phyloP scores from a whole-genome alignment of 2,329 filamentous ascomycete species.

The Sporothrix brasiliensis region DNA sequence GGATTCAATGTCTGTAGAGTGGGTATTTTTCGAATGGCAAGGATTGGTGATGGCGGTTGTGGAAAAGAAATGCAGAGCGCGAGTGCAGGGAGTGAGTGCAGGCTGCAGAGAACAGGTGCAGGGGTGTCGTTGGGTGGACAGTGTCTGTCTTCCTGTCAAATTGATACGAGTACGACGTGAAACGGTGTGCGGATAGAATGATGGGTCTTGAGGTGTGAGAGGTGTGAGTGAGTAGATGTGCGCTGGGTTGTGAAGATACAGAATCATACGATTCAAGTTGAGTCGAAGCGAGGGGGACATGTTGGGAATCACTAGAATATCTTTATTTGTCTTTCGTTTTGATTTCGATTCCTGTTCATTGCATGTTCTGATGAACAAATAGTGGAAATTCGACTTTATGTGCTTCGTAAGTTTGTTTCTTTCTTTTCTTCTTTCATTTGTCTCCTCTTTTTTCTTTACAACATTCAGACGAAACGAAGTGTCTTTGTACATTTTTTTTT shows the following conservation, averaged over 20 bases:
- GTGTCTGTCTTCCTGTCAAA: background rate
- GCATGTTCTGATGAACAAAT: background rate
- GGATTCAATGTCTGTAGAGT: background rate
- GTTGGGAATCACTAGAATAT: no score
- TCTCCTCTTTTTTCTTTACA: background rate
- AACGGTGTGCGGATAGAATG: background rate
- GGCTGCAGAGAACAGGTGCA: background rate
- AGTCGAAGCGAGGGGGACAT: no score
- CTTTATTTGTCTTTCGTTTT: background rate
- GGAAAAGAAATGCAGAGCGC: background rate
- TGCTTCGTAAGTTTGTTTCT: background rate
- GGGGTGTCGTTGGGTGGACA: background rate
- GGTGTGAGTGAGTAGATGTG: background rate
- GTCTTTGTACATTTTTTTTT: background rate
- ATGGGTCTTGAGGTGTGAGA: background rate
- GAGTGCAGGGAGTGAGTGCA: no score
- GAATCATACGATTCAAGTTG: no score
- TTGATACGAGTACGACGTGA: background rate
- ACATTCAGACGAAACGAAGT: no score
- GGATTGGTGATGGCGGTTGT: background rate
- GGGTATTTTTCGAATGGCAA: background rate
- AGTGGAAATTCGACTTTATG: background rate
- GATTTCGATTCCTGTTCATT: background rate
- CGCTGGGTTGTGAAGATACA: background rate
- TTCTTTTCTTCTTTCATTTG: background rate